A percentile compares a stretch with the other conserved stretches of the same genome.
Evolutionary conservation across 306 rosid genomes (phyloP).

Genomic region (Quillaja saponaria): DNA sequence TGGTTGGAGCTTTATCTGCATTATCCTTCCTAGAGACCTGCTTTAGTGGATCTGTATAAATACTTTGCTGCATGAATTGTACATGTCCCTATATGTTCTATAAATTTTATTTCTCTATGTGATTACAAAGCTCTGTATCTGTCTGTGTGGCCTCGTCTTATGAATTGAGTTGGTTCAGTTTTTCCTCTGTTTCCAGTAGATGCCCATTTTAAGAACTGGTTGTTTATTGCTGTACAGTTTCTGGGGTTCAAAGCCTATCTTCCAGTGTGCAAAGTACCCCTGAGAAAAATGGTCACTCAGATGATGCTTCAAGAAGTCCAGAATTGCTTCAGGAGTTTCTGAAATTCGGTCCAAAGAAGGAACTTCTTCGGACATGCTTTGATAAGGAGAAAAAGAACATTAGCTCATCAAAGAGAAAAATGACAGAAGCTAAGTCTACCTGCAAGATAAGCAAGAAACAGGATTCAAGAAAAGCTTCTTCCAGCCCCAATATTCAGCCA

Average conservation of each 20-base stretch:
- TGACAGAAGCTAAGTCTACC: conserved; percentile 59
- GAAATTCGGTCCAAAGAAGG: conserved; percentile 75
- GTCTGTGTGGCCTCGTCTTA: conserved; percentile 4
- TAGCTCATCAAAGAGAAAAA: conserved; percentile 47
- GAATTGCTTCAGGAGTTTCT: conserved; percentile 73
- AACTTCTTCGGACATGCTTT: conserved; percentile 56
- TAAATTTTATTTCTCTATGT: background rate
- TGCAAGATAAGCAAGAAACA: conserved; percentile 72
- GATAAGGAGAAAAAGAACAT: conserved; percentile 63
- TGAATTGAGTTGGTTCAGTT: conserved; percentile 7
- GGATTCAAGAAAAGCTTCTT: conserved; percentile 65
- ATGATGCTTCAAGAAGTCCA: conserved; percentile 75
- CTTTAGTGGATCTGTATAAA: conserved; percentile 1
- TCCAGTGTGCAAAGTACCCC: conserved; percentile 85
- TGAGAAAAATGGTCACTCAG: conserved; percentile 72
- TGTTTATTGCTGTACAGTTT: conserved; percentile 48
- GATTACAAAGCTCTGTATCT: background rate
- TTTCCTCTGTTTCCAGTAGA: conserved; percentile 24
- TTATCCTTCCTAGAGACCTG: background rate
- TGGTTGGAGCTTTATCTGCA: too few species aligned
- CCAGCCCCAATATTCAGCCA: conserved; percentile 54
- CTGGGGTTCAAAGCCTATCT: conserved; percentile 78
- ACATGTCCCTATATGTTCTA: too few species aligned
- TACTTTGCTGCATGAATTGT: background rate
- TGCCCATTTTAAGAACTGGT: conserved; percentile 29